These are phyloP conservation scores for Neopestalotiopsis rosae DNA, from an alignment of 2,329 filamentous ascomycete species.

Conservation along the genomic window DNA sequence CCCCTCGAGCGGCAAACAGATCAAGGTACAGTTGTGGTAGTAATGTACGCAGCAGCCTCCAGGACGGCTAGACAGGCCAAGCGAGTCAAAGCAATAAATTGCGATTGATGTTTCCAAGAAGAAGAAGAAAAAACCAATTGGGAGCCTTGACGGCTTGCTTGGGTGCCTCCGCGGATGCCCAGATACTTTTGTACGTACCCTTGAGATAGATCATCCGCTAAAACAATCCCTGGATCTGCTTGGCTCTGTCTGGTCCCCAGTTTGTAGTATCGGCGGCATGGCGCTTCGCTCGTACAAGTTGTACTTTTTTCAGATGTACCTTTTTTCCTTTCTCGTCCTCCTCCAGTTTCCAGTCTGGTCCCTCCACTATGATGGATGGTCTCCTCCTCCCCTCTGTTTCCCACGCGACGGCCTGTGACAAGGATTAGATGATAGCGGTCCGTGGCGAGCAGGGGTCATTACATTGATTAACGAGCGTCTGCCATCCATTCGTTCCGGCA, in stretches of 20 bases:
- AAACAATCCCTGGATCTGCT: constrained; percentile 22
- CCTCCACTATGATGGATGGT: background rate
- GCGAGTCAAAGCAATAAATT: constrained; percentile 19
- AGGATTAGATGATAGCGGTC: constrained; percentile 11
- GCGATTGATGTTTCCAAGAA: constrained; percentile 15
- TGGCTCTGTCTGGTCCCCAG: background rate
- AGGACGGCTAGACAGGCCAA: constrained; percentile 17
- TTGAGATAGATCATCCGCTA: constrained; percentile 29
- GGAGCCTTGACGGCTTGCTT: constrained; percentile 3
- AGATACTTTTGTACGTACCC: constrained; percentile 37
- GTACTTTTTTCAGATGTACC: constrained; percentile 17
- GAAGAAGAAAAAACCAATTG: constrained; percentile 5
- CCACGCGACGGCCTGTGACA: constrained; percentile 16
- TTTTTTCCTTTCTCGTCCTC: background rate
- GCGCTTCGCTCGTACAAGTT: constrained; percentile 33
- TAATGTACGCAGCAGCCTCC: constrained; percentile 11
- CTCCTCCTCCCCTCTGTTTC: background rate
- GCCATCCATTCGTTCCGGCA: constrained; percentile 5
- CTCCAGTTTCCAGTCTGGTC: background rate
- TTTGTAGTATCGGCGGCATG: constrained; percentile 31
- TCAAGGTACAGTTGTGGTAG: background rate
- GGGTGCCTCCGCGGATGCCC: constrained; percentile 31
- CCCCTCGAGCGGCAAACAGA: background rate
- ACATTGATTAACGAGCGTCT: background rate
- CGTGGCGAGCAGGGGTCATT: constrained; percentile 5